Evolutionary conservation across 2,329 filamentous ascomycete species (phyloP).

Genomic region (Amylocarpus encephaloides): DNA sequence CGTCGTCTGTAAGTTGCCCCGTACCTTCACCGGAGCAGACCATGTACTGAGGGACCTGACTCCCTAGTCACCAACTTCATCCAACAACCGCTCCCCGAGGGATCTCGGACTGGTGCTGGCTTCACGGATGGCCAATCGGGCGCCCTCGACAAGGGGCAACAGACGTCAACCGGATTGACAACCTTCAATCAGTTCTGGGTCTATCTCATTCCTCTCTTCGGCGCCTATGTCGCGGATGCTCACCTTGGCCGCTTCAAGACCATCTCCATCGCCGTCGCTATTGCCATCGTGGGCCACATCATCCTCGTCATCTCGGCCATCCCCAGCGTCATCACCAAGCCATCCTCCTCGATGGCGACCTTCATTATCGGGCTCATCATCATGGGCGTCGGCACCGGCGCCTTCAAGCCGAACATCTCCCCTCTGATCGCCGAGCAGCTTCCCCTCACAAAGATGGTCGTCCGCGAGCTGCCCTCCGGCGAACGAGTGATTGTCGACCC

Average conservation of each 20-base stretch:
- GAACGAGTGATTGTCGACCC: conserved; percentile 57
- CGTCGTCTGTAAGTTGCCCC: conserved; percentile 46
- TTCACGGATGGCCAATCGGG: conserved; percentile 35
- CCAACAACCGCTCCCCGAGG: conserved; percentile 40
- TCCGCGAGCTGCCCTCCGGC: conserved; percentile 44
- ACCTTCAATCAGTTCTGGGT: conserved; percentile 46
- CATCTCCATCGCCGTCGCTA: conserved; percentile 38
- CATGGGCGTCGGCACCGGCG: conserved; percentile 61
- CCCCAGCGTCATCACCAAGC: conserved; percentile 49
- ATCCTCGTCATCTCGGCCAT: conserved; percentile 59
- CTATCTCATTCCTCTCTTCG: conserved; percentile 43
- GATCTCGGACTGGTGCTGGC: conserved; percentile 39
- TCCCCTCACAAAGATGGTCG: conserved; percentile 42
- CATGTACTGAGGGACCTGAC: conserved; percentile 2
- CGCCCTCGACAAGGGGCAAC: conserved; percentile 41
- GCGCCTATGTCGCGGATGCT: conserved; percentile 55
- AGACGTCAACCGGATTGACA: conserved; percentile 42
- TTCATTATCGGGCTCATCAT: conserved; percentile 58
- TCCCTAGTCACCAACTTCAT: conserved; percentile 47
- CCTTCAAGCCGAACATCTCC: conserved; percentile 67
- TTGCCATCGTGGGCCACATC: conserved; percentile 57
- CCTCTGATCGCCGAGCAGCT: conserved; percentile 58
- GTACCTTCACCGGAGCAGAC: neutral
- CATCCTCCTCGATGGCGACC: conserved; percentile 48
- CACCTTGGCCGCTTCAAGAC: conserved; percentile 62